Percentiles rank a stretch among this genome's conserved stretches.
phyloP scores from a whole-genome alignment of 768 basidiomycete genomes.

The Lactifluus hygrophoroides region DNA sequence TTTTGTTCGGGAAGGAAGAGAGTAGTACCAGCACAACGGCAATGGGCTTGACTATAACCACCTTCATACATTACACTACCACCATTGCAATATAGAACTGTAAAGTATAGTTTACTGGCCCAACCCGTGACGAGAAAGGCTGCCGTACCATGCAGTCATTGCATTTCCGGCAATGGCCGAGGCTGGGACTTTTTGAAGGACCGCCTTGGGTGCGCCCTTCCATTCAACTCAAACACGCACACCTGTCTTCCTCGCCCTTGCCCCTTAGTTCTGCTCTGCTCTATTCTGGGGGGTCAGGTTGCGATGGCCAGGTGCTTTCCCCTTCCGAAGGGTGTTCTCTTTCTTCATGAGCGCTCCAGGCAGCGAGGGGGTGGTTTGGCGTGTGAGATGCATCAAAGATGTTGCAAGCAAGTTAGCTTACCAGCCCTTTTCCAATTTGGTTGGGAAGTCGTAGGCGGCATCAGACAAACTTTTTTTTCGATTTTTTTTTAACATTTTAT shows the following conservation, averaged over 20 bases:
- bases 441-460: conserved; percentile 26
- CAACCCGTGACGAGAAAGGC: no score
- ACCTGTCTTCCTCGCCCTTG: conserved; percentile 22
- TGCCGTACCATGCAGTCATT: no score
- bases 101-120: no score
- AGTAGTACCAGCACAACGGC: no score
- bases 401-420: conserved; percentile 26
- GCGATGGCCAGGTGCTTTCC: conserved; percentile 23
- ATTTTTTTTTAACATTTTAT: background rate
- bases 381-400: conserved; percentile 23
- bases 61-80: no score
- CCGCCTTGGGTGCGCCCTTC: background rate
- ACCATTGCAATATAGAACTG: no score
- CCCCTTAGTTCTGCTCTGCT: conserved; percentile 22
- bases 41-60: no score
- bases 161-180: conserved; percentile 6
- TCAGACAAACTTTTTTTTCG: conserved; percentile 18
- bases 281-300: conserved; percentile 21
- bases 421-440: conserved; percentile 11
- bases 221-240: conserved; percentile 45
- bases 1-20: no score
- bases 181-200: background rate
- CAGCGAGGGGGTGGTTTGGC: conserved; percentile 28
- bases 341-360: conserved; percentile 17
- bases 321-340: conserved; percentile 21